Conservation (phyloP, 2,329 filamentous ascomycete species). For the Sclerotinia subarctica region DNA sequence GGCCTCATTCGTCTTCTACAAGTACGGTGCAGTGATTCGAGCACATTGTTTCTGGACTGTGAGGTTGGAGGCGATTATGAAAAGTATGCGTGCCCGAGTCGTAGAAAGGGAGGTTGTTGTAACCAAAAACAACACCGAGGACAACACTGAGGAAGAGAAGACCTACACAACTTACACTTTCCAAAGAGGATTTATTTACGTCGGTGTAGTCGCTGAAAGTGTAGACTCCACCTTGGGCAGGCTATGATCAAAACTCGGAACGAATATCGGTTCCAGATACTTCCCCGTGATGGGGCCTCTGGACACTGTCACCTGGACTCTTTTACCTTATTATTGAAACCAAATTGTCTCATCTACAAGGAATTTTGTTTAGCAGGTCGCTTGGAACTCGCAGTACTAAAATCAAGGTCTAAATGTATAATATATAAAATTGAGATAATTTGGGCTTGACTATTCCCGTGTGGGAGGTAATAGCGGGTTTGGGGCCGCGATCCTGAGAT, state of each 20-base stretch:
- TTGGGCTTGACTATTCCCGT: background rate
- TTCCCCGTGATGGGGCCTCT: background rate
- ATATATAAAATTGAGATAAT: background rate
- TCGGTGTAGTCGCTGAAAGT: background rate
- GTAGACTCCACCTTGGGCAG: background rate
- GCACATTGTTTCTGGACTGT: slow-evolving; percentile 51
- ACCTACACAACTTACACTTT: background rate
- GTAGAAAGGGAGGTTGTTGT: background rate
- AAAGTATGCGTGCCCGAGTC: background rate
- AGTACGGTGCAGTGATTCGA: background rate
- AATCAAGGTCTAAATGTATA: background rate
- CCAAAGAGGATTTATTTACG: background rate
- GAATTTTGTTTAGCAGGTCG: too few species aligned
- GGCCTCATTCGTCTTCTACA: background rate
- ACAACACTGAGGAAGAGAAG: background rate
- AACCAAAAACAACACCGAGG: background rate
- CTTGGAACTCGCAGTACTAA: background rate
- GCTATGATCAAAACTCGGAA: background rate
- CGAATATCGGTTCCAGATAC: background rate
- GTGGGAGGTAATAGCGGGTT: too few species aligned
- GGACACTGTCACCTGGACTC: background rate
- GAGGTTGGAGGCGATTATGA: background rate
- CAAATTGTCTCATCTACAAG: too few species aligned
- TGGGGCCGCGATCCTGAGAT: too few species aligned
- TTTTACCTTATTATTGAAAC: too few species aligned